Conservation (phyloP, 2,329 filamentous ascomycete species). For the Hansfordia pulvinata region DNA sequence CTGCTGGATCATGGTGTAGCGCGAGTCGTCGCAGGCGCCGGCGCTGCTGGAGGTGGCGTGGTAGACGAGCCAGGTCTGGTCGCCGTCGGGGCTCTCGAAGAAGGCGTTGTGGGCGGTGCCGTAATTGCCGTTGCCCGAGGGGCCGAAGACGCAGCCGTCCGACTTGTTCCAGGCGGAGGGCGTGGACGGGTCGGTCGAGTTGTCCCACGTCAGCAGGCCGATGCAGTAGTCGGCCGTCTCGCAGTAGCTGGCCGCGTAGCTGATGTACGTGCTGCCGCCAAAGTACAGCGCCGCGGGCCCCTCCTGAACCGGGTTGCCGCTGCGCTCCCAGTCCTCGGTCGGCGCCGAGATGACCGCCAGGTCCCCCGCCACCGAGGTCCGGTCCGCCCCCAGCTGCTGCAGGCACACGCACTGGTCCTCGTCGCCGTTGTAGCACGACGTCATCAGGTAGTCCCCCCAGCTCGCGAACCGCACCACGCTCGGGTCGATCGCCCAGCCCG, state of each 20-base stretch:
- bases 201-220: slow-evolving; percentile 6
- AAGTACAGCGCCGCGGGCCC: slow-evolving; percentile 6
- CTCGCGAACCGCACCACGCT: slow-evolving; percentile 33
- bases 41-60: slow-evolving; percentile 5
- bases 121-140: slow-evolving; percentile 5
- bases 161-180: slow-evolving; percentile 6
- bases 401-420: slow-evolving; percentile 22
- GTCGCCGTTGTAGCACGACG: slow-evolving; percentile 33
- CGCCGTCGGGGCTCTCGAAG: slow-evolving; percentile 10
- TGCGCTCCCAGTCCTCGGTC: slow-evolving; percentile 36
- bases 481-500: slow-evolving; percentile 39
- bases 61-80: slow-evolving; percentile 8
- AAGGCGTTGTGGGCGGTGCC: slow-evolving; percentile 9
- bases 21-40: slow-evolving; percentile 3
- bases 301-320: slow-evolving; percentile 6
- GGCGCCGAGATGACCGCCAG: slow-evolving; percentile 35
- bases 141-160: slow-evolving; percentile 5
- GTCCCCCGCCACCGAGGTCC: slow-evolving; percentile 25
- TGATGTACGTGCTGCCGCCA: slow-evolving; percentile 5
- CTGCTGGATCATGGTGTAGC: slow-evolving; percentile 7
- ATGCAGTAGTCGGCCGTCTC: slow-evolving; percentile 7
- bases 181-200: slow-evolving; percentile 5
- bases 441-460: slow-evolving; percentile 36
- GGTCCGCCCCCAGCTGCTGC: slow-evolving; percentile 23
- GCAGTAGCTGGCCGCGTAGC: slow-evolving; percentile 9